Percentiles rank a stretch among this genome's conserved stretches.
phyloP scores from a whole-genome alignment of 495 filamentous ascomycete genomes.

The Lophiotrema nucula region DNA sequence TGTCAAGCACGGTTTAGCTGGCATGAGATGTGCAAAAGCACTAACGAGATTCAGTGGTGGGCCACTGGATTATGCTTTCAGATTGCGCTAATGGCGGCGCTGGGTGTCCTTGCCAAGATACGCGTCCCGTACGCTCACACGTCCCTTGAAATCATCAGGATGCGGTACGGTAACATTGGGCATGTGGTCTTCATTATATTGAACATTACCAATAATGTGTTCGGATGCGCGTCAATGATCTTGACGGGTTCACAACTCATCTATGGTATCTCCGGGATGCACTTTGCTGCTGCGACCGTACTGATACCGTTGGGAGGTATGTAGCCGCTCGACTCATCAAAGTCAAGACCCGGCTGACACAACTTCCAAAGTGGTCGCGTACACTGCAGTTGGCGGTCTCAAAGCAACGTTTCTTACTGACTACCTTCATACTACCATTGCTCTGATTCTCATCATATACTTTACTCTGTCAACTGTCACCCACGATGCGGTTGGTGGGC shows the following conservation, averaged over 20 bases:
- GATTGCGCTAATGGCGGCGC: no score
- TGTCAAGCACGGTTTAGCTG: not conserved
- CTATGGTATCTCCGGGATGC: constrained; percentile 29
- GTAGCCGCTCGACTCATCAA: no score
- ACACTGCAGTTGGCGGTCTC: constrained; percentile 40
- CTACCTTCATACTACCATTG: constrained; percentile 39
- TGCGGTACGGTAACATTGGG: constrained; percentile 40
- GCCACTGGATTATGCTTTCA: no score
- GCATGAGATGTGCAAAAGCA: constrained; percentile 36
- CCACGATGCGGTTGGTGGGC: not conserved
- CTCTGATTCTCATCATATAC: constrained; percentile 44
- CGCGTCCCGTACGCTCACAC: no score
- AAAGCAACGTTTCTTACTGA: constrained; percentile 49
- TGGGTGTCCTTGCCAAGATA: no score
- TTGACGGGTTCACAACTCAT: constrained; percentile 32
- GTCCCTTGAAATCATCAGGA: constrained; percentile 45
- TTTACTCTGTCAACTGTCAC: not conserved
- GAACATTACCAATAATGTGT: not conserved
- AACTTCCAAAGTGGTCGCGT: no score
- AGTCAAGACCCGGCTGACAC: not conserved
- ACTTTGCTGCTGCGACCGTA: constrained; percentile 9
- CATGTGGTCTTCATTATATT: constrained; percentile 42
- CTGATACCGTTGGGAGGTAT: constrained; percentile 37
- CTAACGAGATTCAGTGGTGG: constrained; percentile 48
- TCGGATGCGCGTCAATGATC: constrained; percentile 24